A percentile compares a stretch with the other conserved stretches of the same genome.
Evolutionary conservation across 2,329 filamentous ascomycete genomes (phyloP).

Genomic region (Keithomyces neogunnii): DNA sequence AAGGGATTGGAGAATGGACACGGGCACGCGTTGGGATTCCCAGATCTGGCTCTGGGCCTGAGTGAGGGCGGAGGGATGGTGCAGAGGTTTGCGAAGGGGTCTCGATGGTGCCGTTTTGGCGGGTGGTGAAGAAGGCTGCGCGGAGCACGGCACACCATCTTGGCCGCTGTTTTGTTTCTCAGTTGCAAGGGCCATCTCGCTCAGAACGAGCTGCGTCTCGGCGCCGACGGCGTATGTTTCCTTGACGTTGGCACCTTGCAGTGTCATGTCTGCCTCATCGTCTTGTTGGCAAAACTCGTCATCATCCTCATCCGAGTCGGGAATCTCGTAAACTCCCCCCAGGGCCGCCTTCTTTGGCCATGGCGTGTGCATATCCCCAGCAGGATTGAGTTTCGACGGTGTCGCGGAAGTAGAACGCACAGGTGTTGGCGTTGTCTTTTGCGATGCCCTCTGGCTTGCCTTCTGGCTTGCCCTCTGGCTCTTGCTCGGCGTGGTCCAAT

Average conservation of each 20-base stretch:
- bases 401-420: background rate
- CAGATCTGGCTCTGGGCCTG: slow-evolving; percentile 22
- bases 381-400: background rate
- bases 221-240: slow-evolving; percentile 18
- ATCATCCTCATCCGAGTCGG: slow-evolving; percentile 39
- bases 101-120: background rate
- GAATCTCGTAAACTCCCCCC: slow-evolving; percentile 27
- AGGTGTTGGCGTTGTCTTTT: background rate
- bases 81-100: slow-evolving; percentile 20
- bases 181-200: slow-evolving; percentile 21
- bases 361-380: slow-evolving; percentile 9
- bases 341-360: slow-evolving; percentile 4
- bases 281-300: slow-evolving; percentile 11
- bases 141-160: slow-evolving; percentile 5
- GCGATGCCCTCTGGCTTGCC: slow-evolving; percentile 1
- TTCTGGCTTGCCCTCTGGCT: slow-evolving; percentile 3
- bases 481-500: slow-evolving; percentile 18
- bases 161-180: slow-evolving; percentile 8
- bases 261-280: slow-evolving; percentile 7
- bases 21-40: slow-evolving; percentile 41
- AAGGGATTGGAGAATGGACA: slow-evolving; percentile 38
- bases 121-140: background rate
- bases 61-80: slow-evolving; percentile 10
- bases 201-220: slow-evolving; percentile 26
- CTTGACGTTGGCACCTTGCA: slow-evolving; percentile 5